Base-by-base conservation (phyloP, 805 yeast species). In the Lachancea fermentati region DNA sequence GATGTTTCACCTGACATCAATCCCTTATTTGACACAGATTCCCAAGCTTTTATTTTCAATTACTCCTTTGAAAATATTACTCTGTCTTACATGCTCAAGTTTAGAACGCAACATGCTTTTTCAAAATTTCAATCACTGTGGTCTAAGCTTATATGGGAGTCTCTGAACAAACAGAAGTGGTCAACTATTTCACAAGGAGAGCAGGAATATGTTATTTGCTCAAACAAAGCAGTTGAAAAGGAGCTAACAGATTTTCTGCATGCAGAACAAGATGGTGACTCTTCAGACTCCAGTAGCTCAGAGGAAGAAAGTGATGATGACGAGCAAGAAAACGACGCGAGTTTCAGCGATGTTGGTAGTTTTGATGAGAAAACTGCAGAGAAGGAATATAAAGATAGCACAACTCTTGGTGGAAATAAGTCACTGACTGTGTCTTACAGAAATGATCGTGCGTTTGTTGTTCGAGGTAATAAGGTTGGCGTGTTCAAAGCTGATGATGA, bases 381-480 rank as follows among this genome's bases (percentile, higher is more conserved):
- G 28, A 37, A 41, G 13, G 17, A 26, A 3, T 36, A 32, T 15
- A 17, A 24, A n/a, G 16, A 30, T 2, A 30, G 39, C 8, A 30
- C 43, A 12, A 34, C 39, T 4, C 28, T 25, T 13, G 11, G 32
- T 12, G 43, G 43, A 9, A 40, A 40, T 15, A 40, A 40, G 28
- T 34, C 43, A 14, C 19, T 88, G 53, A 79, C 84, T 1, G 79
- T 86, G 6, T 89, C 95, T 1, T 75, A 65, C 45, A 73, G 72
- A 41, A 79, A 79, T 49, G 81, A 85, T 52, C 70, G 93, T 26
- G 74, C 95, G 1, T 88, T 75, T 57, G 89, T 88, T 22, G 79
- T 83, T 0, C 76, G 94, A 49, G 95, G 88, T 12, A 67, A 85
- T 57, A 77, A 76, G 48, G 67, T 88, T 41, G 96, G 96, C 25